Evolutionary conservation across 2,329 filamentous ascomycete species (phyloP), one percentile per base, ranked within the genome.

Genomic region (Sclerotinia trifoliorum): DNA sequence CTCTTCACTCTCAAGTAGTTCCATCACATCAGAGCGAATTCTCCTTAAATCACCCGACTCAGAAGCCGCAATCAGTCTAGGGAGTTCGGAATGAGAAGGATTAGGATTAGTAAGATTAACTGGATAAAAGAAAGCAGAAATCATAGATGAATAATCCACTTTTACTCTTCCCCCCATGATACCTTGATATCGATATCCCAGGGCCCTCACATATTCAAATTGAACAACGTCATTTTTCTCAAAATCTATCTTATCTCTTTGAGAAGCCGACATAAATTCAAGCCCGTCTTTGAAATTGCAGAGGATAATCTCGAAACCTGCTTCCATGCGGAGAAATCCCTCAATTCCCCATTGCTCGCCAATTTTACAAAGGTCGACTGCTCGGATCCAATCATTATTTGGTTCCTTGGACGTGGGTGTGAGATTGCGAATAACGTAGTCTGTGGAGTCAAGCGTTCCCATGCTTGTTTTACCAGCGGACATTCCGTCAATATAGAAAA

Each of bases 401-500:
- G 71, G 68, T 10, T n/a, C 52, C 17, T 42, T 56, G 17, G 66
- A 54, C n/a, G 13, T 24, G 2, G 46, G 32, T 2, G 68, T 54
- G 10, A 66, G 32, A 55, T 70, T 70, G 63, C 52, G 72, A 66
- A 93, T 80, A 0, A 92, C 74, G 1, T 83, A 75, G 73, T 92
- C 89, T 73, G 91, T 88, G 0, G 85, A 83, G 74, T 92, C 90
- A 3, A 92, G 80, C 0, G 89, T 91, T 4, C 90, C 90, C 74
- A 88, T 86, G 1, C 74, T 62, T 0, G 85, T 86, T 72, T 92
- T 92, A 1, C 83, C 90, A 0, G 88, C 90, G 2, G 85, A 85
- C 81, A 89, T 88, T 5, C 90, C 90, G 74, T 93, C 90, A 21
- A 92, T 76, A 73, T 92, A 91, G 3, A 93, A 79, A 3, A 92